A percentile compares a stretch with the other conserved stretches of the same genome.
Evolutionary conservation across 371 early-diverging fungal genomes (phyloP).

Genomic region (Lichtheimia corymbifera): DNA sequence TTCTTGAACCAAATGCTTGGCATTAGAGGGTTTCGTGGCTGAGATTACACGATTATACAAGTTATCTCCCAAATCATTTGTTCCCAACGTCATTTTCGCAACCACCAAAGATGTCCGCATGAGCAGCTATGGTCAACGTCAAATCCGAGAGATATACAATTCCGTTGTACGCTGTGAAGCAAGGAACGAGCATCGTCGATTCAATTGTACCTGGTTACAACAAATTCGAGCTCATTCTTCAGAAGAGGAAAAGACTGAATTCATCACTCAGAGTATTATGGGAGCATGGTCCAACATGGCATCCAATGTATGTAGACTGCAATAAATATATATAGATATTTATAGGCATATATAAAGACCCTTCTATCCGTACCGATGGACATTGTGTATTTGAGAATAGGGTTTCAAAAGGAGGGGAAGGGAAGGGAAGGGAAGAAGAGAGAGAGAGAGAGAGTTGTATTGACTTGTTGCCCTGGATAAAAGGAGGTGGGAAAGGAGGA

Average conservation of each 20-base stretch:
- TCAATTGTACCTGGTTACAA: slow-evolving; percentile 58
- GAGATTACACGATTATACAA: slow-evolving; percentile 44
- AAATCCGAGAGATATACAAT: slow-evolving; percentile 54
- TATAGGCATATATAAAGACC: neutral
- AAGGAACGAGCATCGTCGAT: slow-evolving; percentile 48
- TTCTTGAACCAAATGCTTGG: neutral
- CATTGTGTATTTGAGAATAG: too few species aligned
- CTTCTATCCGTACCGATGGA: too few species aligned
- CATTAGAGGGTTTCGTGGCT: slow-evolving; percentile 19
- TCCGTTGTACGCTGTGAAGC: slow-evolving; percentile 55
- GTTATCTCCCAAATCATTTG: slow-evolving; percentile 35
- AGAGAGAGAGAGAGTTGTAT: too few species aligned
- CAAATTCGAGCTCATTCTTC: slow-evolving; percentile 41
- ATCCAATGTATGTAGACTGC: slow-evolving; percentile 38
- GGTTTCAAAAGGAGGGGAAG: too few species aligned
- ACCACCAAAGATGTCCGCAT: slow-evolving; percentile 53
- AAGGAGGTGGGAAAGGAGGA: too few species aligned
- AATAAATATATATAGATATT: slow-evolving; percentile 18
- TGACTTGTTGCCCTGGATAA: too few species aligned
- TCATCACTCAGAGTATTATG: slow-evolving; percentile 40
- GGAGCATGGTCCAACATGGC: slow-evolving; percentile 40
- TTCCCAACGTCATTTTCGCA: slow-evolving; percentile 58
- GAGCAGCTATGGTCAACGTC: slow-evolving; percentile 52
- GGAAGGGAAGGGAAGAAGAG: too few species aligned
- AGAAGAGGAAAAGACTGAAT: slow-evolving; percentile 46